Percentiles rank a stretch among this genome's conserved stretches.
Evolutionary conservation across 805 yeast species (phyloP).

Genomic region (Metschnikowia hibisci): DNA sequence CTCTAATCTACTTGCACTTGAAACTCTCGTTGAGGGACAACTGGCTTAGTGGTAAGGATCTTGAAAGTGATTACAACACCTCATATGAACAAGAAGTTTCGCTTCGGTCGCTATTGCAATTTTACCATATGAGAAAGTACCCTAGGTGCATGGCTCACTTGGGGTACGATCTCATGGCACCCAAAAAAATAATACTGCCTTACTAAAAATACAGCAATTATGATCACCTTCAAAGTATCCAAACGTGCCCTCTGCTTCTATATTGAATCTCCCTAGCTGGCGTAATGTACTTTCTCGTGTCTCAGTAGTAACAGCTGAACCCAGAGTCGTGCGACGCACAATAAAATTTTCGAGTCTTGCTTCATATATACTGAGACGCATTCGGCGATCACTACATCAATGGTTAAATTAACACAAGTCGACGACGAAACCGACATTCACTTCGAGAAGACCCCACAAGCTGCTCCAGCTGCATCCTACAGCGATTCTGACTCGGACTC

Average conservation of each 20-base stretch:
- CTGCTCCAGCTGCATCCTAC: constrained; percentile 27
- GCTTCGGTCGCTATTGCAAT: constrained; percentile 70
- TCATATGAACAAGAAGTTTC: constrained; percentile 86
- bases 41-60: constrained; percentile 82
- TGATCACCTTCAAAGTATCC: neutral
- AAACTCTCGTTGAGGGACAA: constrained; percentile 71
- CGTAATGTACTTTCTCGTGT: neutral
- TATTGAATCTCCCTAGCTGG: neutral
- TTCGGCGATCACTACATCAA: constrained; percentile 22
- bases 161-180: constrained; percentile 41
- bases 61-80: constrained; percentile 68
- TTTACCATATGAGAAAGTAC: constrained; percentile 64
- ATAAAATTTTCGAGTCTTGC: constrained; percentile 20
- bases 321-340: constrained; percentile 17
- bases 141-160: constrained; percentile 47
- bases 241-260: neutral
- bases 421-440: constrained; percentile 50
- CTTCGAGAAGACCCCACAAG: constrained; percentile 32
- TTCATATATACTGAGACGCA: constrained; percentile 1
- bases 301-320: neutral
- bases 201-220: neutral
- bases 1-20: constrained; percentile 77
- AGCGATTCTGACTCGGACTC: constrained; percentile 41
- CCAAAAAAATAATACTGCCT: neutral
- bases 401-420: constrained; percentile 76